Evolutionary conservation across 768 basidiomycete genomes (phyloP).

Genomic region (Neoboletus subvelutipes): DNA sequence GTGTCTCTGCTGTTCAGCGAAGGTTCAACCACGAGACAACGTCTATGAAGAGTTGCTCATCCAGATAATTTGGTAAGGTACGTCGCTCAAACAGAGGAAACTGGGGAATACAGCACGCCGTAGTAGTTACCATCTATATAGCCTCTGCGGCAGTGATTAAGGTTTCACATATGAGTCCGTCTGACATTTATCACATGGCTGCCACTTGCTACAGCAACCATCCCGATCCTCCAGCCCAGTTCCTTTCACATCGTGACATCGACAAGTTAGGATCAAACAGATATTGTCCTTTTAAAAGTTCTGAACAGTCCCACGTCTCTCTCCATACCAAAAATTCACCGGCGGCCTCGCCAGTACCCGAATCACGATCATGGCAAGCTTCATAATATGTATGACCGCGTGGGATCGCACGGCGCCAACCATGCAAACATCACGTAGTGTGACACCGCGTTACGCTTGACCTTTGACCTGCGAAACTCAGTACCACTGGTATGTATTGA

Average conservation of each 20-base stretch:
- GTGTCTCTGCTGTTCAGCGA: neutral
- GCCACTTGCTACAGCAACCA: neutral
- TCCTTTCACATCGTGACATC: no score
- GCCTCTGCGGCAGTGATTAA: neutral
- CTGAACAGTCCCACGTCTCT: neutral
- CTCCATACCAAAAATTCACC: neutral
- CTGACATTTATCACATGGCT: neutral
- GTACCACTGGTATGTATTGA: no score
- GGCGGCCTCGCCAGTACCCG: no score
- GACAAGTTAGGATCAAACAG: no score
- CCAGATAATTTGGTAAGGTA: neutral
- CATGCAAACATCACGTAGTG: no score
- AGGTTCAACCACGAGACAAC: no score
- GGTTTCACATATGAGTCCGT: no score
- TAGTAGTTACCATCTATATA: neutral
- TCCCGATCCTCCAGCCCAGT: neutral
- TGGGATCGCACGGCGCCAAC: no score
- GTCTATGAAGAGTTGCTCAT: neutral
- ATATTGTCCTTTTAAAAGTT: no score
- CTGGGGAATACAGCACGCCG: neutral
- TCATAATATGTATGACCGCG: no score
- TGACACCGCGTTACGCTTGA: no score
- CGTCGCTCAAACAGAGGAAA: neutral
- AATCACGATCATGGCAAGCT: neutral
- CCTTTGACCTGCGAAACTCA: no score